phyloP scores from a whole-genome alignment of 352 stramenopile genomes.

The Phytophthora constricta region DNA sequence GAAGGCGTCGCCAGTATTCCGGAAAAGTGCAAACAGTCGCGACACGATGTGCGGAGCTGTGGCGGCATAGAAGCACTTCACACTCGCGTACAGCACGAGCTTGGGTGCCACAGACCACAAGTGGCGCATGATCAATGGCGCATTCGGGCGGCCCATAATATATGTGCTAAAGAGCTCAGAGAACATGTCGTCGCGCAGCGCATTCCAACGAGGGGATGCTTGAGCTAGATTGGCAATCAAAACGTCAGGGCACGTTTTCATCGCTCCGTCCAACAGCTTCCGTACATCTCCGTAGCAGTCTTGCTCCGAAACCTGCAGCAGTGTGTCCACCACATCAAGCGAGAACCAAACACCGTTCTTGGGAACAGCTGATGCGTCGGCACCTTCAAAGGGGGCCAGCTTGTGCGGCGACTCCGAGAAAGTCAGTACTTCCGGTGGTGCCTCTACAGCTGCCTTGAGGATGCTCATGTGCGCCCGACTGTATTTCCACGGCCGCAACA shows the following conservation, averaged over 20 bases:
- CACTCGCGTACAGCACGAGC: slow-evolving; percentile 86
- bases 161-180: slow-evolving; percentile 89
- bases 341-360: slow-evolving; percentile 91
- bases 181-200: slow-evolving; percentile 84
- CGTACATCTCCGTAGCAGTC: slow-evolving; percentile 87
- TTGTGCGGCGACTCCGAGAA: slow-evolving; percentile 85
- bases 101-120: slow-evolving; percentile 87
- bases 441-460: slow-evolving; percentile 81
- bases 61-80: slow-evolving; percentile 88
- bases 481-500: slow-evolving; percentile 84
- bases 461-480: slow-evolving; percentile 78
- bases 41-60: slow-evolving; percentile 83
- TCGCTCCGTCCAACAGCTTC: slow-evolving; percentile 77
- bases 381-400: slow-evolving; percentile 84
- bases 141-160: slow-evolving; percentile 86
- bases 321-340: slow-evolving; percentile 80
- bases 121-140: slow-evolving; percentile 89
- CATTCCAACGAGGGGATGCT: slow-evolving; percentile 80
- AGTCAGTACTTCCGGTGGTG: slow-evolving; percentile 78
- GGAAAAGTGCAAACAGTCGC: slow-evolving; percentile 83
- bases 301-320: slow-evolving; percentile 81
- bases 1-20: slow-evolving; percentile 85
- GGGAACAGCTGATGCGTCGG: slow-evolving; percentile 81
- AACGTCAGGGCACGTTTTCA: slow-evolving; percentile 87
- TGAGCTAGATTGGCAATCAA: slow-evolving; percentile 88